These are phyloP conservation scores for Herpetospermum pedunculosum DNA, from an alignment of 306 rosid species.

Conservation along the genomic window DNA sequence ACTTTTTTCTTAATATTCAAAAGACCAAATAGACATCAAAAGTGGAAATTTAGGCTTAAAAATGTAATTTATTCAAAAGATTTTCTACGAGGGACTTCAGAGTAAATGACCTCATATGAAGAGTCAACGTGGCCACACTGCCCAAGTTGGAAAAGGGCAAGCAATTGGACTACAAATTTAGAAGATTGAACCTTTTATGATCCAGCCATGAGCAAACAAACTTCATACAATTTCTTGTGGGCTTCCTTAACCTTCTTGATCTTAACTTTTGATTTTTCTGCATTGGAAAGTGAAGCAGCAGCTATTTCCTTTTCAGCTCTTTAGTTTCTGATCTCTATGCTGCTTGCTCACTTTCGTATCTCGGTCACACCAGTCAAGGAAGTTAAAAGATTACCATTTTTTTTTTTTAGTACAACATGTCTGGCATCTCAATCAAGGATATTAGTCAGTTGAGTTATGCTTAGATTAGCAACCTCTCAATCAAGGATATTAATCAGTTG, in stretches of 20 bases:
- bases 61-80: neutral
- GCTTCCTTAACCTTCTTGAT: neutral
- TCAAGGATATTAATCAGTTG: too few species aligned
- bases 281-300: neutral
- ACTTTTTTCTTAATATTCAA: neutral
- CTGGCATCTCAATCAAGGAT: too few species aligned
- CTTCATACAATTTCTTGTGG: neutral
- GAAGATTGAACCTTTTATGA: neutral
- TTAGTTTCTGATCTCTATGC: neutral
- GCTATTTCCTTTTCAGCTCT: neutral
- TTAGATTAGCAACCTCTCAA: too few species aligned
- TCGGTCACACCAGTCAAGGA: neutral
- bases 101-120: neutral
- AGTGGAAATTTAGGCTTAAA: neutral
- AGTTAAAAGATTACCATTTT: too few species aligned
- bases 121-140: neutral
- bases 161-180: neutral
- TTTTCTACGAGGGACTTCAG: neutral
- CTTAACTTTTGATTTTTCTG: neutral
- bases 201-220: neutral
- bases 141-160: neutral
- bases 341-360: neutral
- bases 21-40: neutral
- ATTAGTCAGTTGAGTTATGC: too few species aligned
- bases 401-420: too few species aligned